phyloP scores from a whole-genome alignment of 352 stramenopile genomes.

The Pythium diclinum region DNA sequence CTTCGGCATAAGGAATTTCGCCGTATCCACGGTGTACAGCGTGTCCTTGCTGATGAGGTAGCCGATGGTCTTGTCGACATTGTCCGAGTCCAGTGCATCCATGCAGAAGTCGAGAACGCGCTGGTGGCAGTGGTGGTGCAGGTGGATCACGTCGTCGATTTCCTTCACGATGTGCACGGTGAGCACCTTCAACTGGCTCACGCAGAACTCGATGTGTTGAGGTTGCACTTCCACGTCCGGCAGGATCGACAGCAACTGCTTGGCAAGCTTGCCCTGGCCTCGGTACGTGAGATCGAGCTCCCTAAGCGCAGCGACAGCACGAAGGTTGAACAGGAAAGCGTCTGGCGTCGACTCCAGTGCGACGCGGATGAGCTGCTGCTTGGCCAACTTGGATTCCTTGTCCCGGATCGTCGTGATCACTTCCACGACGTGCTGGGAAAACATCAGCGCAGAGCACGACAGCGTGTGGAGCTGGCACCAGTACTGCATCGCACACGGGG shows the following conservation, averaged over 20 bases:
- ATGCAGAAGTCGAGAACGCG: conserved; percentile 56
- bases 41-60: conserved; percentile 52
- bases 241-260: conserved; percentile 59
- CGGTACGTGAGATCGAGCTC: conserved; percentile 65
- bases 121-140: conserved; percentile 43
- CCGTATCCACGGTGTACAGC: conserved; percentile 50
- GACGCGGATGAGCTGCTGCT: conserved; percentile 42
- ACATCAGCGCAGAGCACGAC: conserved; percentile 58
- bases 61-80: conserved; percentile 65
- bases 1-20: conserved; percentile 43
- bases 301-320: conserved; percentile 45
- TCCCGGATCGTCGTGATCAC: conserved; percentile 67
- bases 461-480: conserved; percentile 47
- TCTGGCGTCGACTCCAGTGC: conserved; percentile 48
- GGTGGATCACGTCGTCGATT: conserved; percentile 51
- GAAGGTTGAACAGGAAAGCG: conserved; percentile 54
- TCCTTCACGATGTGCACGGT: conserved; percentile 75
- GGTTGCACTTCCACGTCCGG: conserved; percentile 33
- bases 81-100: conserved; percentile 57
- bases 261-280: conserved; percentile 64
- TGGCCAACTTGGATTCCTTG: conserved; percentile 55
- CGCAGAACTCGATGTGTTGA: conserved; percentile 53
- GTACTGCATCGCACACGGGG: conserved; percentile 36
- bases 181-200: conserved; percentile 47
- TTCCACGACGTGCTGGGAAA: conserved; percentile 67